Percentiles rank a stretch among this genome's conserved stretches.
These are phyloP conservation scores for Aspergillus sergii DNA, from an alignment of 2,329 filamentous ascomycete species.

Conservation along the genomic window DNA sequence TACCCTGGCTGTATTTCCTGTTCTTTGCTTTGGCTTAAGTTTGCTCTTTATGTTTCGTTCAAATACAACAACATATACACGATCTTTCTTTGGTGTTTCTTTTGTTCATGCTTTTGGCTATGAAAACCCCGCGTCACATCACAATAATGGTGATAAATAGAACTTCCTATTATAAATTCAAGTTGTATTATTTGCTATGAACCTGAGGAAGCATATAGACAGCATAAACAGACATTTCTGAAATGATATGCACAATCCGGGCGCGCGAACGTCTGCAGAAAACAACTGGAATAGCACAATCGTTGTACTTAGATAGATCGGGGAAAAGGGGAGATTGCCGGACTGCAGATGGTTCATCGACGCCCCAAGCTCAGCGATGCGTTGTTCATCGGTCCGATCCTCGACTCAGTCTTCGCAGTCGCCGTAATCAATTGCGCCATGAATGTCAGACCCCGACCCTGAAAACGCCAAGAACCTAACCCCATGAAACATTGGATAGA, in stretches of 20 bases:
- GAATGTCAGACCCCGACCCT: constrained; percentile 27
- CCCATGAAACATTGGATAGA: constrained; percentile 22
- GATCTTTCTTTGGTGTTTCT: background rate
- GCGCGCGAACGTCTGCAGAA: constrained; percentile 5
- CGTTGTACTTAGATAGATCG: background rate
- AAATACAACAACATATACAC: background rate
- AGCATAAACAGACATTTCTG: background rate
- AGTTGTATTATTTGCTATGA: background rate
- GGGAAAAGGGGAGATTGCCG: constrained; percentile 5
- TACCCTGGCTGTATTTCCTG: constrained; percentile 14
- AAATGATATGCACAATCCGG: constrained; percentile 8
- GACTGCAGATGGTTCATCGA: constrained; percentile 7
- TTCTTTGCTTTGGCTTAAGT: background rate
- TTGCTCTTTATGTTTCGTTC: background rate
- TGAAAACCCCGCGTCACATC: background rate
- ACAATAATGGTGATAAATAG: background rate
- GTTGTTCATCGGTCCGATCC: constrained; percentile 15
- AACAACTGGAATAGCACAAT: background rate
- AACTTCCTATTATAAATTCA: background rate
- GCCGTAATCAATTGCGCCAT: constrained; percentile 19
- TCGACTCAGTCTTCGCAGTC: constrained; percentile 21
- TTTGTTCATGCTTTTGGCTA: background rate
- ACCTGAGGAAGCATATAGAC: background rate
- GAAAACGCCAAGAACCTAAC: constrained; percentile 36
- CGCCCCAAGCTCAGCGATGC: constrained; percentile 14